Evolutionary conservation across 805 yeast genomes (phyloP).

Genomic region (Metschnikowia proteae): DNA sequence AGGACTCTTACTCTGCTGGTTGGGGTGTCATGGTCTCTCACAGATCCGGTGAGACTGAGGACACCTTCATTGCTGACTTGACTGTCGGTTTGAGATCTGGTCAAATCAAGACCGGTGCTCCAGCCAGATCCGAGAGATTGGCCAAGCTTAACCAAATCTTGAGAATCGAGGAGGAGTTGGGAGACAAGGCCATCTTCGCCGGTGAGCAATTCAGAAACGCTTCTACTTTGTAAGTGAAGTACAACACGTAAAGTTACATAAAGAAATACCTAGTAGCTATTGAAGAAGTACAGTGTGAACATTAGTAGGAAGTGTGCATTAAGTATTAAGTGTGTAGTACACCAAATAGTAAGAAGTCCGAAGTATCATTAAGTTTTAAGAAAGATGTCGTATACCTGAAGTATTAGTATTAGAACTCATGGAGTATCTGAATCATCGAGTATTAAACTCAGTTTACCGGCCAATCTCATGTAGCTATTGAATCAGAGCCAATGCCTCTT

Average conservation of each 20-base stretch:
- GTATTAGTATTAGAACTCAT: no score
- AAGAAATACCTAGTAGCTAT: neutral
- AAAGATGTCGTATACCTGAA: no score
- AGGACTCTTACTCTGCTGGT: slow-evolving; percentile 89
- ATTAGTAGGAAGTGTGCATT: no score
- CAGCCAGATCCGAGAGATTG: slow-evolving; percentile 99
- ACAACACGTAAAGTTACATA: neutral
- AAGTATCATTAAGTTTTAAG: no score
- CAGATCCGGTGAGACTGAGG: slow-evolving; percentile 99
- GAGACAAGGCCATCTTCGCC: slow-evolving; percentile 95
- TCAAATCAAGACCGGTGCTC: slow-evolving; percentile 99
- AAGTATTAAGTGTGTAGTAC: no score
- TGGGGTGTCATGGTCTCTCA: slow-evolving; percentile 99
- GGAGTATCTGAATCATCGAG: no score
- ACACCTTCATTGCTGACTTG: slow-evolving; percentile 95
- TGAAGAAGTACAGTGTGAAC: no score
- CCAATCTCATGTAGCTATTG: neutral
- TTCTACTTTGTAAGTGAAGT: slow-evolving; percentile 33
- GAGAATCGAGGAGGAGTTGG: slow-evolving; percentile 98
- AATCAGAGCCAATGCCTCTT: slow-evolving; percentile 31
- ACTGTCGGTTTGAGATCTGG: slow-evolving; percentile 97
- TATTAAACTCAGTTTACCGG: no score
- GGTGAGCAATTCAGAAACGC: slow-evolving; percentile 81
- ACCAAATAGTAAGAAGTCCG: no score
- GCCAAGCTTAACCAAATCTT: slow-evolving; percentile 98